A percentile compares a stretch with the other conserved stretches of the same genome.
These are phyloP conservation scores for Hymenoscyphus occultus DNA, from an alignment of 2,329 filamentous ascomycete genomes.

Conservation along the genomic window DNA sequence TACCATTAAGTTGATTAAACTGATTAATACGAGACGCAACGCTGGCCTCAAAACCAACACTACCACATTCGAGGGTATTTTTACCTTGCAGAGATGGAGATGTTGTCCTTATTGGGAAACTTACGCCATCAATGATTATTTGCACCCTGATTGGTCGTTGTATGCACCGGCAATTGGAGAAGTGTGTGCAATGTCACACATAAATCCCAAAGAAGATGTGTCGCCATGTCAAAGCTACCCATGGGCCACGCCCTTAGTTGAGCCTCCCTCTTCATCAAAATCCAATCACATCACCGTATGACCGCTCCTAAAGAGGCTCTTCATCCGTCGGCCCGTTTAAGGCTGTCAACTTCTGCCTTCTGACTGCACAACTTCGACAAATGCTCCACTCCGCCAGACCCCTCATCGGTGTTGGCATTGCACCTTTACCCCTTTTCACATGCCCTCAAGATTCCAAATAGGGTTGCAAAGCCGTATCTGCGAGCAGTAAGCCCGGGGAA, in stretches of 20 bases:
- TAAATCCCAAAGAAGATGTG: background rate
- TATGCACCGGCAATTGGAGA: background rate
- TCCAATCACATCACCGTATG: background rate
- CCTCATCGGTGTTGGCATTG: background rate
- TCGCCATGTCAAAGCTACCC: background rate
- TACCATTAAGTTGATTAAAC: background rate
- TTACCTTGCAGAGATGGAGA: background rate
- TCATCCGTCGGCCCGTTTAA: slow-evolving; percentile 3
- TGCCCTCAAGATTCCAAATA: background rate
- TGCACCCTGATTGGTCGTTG: background rate
- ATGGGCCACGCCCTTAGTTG: background rate
- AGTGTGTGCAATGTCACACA: background rate
- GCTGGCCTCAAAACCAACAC: background rate
- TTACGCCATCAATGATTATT: background rate
- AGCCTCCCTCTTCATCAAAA: background rate
- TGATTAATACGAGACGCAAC: background rate
- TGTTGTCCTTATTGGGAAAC: no score
- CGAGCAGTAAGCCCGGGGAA: background rate
- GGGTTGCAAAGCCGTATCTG: background rate
- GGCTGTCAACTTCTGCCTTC: background rate
- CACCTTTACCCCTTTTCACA: background rate
- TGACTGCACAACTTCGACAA: background rate
- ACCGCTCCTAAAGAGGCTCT: background rate
- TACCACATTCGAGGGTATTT: background rate
- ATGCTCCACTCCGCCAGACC: background rate